Base-by-base conservation (phyloP, 371 early-diverging fungal genomes). In the Saksenaea oblongispora region DNA sequence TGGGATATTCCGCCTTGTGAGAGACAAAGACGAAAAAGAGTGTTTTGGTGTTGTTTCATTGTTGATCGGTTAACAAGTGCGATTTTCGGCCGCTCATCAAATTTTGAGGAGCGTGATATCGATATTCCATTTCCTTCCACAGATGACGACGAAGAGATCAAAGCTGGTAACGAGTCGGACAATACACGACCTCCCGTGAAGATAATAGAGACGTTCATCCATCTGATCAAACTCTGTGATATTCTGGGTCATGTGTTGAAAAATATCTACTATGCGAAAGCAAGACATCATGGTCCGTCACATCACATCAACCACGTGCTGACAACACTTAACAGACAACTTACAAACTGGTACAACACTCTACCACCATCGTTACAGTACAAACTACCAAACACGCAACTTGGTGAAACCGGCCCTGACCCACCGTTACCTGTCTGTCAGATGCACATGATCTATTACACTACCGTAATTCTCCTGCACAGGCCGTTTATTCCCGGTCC, bases 11-110 rank as follows among this genome's bases (percentile, higher is more conserved):
- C 76, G 4, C 71, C 70, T 7, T 73, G 69, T 3, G 79, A 81
- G 61, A 61, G 73, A n/a, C 79, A 81, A 61, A 37, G 73, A 58
- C 60, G 82, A 39, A 82, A 80, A 65, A 59, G 82, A 24, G 76
- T 78, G 15, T 84, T 80, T 61, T 84, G 84, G 84, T 74, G 78
- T 24, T 81, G 82, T 36, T 84, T 72, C 61, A 67, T 82, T 13
- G 71, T 80, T 0, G 84, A 84, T 63, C 64, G 80, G 56, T 24
- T 82, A 22, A 64, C 70, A 1, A 78, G 79, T 42, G 71, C 80
- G 0, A 58, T 67, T 26, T 80, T 76, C 15, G 84, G 84, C 9
- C 67, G 80, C 36, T 65, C 82, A 1, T 66, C 73, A 0, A 70
- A 67, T 0, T 74, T 84, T 59, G 75, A 78, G 41, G 82, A 82